These are phyloP conservation scores for Juglanconis oblonga DNA, from an alignment of 2,329 filamentous ascomycete genomes.

Conservation along the genomic window DNA sequence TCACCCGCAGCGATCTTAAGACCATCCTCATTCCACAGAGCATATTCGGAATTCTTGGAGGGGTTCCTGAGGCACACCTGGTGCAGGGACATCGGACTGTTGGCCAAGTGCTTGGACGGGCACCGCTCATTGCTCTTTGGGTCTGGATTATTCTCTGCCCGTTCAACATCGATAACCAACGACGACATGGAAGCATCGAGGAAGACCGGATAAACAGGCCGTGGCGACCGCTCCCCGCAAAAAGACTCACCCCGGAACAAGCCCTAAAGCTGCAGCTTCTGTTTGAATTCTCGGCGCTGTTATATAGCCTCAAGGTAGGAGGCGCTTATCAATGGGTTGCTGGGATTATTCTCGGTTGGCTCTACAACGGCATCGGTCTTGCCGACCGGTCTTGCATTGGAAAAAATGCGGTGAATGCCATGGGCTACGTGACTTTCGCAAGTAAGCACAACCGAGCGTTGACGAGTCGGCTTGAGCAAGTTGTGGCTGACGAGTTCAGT, in stretches of 20 bases:
- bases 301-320: neutral
- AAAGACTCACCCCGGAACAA: neutral
- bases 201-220: neutral
- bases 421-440: slow-evolving; percentile 26
- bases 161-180: neutral
- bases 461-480: neutral
- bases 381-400: slow-evolving; percentile 26
- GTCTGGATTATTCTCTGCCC: neutral
- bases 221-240: neutral
- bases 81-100: neutral
- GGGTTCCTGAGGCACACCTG: neutral
- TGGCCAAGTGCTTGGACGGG: neutral
- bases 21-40: neutral
- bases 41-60: neutral
- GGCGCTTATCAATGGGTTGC: neutral
- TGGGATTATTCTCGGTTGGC: neutral
- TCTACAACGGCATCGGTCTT: slow-evolving; percentile 22
- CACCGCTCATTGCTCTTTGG: neutral
- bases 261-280: neutral
- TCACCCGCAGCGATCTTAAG: neutral
- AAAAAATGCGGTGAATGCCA: slow-evolving; percentile 29
- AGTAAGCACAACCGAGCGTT: neutral
- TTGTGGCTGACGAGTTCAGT: neutral
- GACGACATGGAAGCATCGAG: neutral
- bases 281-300: neutral